Base-by-base conservation (phyloP, 2,329 filamentous ascomycete genomes). In the Cryphonectria japonica region DNA sequence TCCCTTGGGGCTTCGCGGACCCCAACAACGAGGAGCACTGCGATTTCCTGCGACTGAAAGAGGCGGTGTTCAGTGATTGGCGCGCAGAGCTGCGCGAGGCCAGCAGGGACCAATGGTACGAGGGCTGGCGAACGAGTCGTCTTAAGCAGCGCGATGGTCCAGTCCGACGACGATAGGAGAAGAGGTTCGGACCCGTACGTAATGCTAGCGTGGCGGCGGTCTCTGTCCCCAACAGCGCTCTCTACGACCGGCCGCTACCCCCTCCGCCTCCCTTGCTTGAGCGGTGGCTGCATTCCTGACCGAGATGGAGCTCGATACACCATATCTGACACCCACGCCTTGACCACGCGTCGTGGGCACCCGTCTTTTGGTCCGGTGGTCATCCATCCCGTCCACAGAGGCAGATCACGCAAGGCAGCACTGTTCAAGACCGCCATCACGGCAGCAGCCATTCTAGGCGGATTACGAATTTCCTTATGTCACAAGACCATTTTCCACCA, bases 1-100 rank as follows among this genome's bases (percentile, higher is more conserved):
- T 98, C 80, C 93, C 96, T 0, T 99, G 96, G 96, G 96, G 96
- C 8, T 97, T 98, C 76, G 96, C 96, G 5, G 94, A 98, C 78
- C 96, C 96, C 0, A 95, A 96, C 84, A 91, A 98, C 77, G 86
- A 91, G 41, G 89, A 93, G 76, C 96, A 99, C 83, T 99, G 96
- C 82, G 96, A 99, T 82, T 99, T 98, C 80, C 85, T 92, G 69
- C 91, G 92, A 73, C 87, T 99, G 75, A 96, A 96, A 82, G 95
- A 98, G 72, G 91, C 92, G 9, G 93, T 99, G 43, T 99, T 99
- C 80, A 90, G 86, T 75, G 95, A 98, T 78, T 99, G 96, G 96
- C 92, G 95, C 66, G 88, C 88, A 60, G 96, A 99, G 79, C 85
- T 99, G 72, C 92, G 95, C 72, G 94, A 97, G 80, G 92, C 94